Percentiles rank a stretch among this genome's conserved stretches.
These are phyloP conservation scores for Hypoxylon fragiforme DNA, from an alignment of 495 filamentous ascomycete genomes.

Conservation along the genomic window DNA sequence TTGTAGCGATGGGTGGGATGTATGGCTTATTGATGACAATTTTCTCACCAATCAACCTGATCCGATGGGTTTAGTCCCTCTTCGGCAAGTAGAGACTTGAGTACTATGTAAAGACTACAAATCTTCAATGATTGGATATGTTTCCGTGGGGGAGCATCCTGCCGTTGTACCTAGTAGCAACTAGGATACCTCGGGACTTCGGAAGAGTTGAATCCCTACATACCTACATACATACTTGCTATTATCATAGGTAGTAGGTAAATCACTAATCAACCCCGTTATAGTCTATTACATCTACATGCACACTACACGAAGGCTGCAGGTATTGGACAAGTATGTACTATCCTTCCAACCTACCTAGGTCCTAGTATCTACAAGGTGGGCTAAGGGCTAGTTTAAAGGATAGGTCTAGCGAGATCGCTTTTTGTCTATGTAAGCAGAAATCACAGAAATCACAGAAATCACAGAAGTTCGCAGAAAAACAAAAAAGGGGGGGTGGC, in stretches of 20 bases:
- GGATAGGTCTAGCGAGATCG: no score
- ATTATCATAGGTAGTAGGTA: no score
- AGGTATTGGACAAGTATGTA: slow-evolving; percentile 8
- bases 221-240: no score
- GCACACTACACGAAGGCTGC: background rate
- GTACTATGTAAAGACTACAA: no score
- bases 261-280: slow-evolving; percentile 21
- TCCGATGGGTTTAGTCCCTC: slow-evolving; percentile 17
- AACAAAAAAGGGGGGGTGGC: slow-evolving; percentile 10
- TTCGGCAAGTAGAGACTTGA: slow-evolving; percentile 27
- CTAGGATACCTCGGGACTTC: slow-evolving; percentile 27
- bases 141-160: slow-evolving; percentile 19
- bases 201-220: slow-evolving; percentile 25
- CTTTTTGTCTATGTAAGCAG: background rate
- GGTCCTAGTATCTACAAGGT: no score
- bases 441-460: background rate
- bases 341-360: no score
- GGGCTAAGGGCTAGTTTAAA: no score
- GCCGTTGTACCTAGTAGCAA: slow-evolving; percentile 5
- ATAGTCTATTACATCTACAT: background rate
- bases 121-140: slow-evolving; percentile 14
- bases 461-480: background rate
- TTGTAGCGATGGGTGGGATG: no score
- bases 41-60: slow-evolving; percentile 30
- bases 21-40: slow-evolving; percentile 28